Conservation (phyloP, 164 flowering plant species). For the Chimonanthus praecox region DNA sequence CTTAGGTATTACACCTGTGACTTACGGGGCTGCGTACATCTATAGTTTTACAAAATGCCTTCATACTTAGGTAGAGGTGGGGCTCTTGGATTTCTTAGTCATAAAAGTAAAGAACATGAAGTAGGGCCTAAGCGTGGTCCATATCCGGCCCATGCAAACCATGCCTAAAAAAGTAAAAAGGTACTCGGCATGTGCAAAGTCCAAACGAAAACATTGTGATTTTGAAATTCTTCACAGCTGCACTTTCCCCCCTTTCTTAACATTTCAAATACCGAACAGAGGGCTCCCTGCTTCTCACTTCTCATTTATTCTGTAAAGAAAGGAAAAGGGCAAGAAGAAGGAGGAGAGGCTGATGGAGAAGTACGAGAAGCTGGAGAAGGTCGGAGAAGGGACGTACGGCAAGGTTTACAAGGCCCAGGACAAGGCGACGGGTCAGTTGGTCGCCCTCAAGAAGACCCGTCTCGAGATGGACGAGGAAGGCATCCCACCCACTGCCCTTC, state of each 20-base stretch:
- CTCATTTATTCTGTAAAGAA: neutral
- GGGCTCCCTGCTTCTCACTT: neutral
- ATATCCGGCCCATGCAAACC: no score
- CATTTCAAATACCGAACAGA: neutral
- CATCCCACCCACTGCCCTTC: conserved; percentile 93
- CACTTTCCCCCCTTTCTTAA: neutral
- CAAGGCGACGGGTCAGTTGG: conserved; percentile 72
- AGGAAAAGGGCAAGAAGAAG: neutral
- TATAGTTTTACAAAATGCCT: no score
- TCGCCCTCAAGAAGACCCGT: conserved; percentile 91
- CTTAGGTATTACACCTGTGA: no score
- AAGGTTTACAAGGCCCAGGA: conserved; percentile 97
- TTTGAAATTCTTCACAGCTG: neutral
- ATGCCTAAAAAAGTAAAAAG: no score
- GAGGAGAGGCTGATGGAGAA: conserved; percentile 44
- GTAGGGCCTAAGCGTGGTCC: no score
- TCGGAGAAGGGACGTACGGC: conserved; percentile 99
- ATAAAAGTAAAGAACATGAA: no score
- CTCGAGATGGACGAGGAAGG: conserved; percentile 99
- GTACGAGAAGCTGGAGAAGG: conserved; percentile 96
- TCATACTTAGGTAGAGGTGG: no score
- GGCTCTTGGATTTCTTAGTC: no score
- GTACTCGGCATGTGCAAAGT: neutral
- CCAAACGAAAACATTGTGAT: neutral
- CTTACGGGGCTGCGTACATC: no score